Conservation (phyloP, 2,329 filamentous ascomycete genomes). For the Cladorrhinum sp. region DNA sequence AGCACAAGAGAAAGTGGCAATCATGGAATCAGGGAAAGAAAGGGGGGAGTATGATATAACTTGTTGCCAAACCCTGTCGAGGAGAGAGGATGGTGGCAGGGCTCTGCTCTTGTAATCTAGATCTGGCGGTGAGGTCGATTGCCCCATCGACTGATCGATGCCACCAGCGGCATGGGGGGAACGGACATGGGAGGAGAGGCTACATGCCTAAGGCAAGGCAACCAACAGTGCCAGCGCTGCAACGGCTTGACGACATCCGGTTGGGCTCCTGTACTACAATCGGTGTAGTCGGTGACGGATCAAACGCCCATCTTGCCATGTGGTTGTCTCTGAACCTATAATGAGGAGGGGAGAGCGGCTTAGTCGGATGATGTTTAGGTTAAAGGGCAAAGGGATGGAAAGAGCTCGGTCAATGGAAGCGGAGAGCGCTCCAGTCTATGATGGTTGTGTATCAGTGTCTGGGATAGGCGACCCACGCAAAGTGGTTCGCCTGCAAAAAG, state of each 20-base stretch:
- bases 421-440: too few relatives aligned
- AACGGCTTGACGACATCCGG: neutral
- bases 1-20: too few relatives aligned
- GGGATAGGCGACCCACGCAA: neutral
- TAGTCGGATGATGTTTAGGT: neutral
- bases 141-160: too few relatives aligned
- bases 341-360: neutral
- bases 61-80: neutral
- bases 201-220: neutral
- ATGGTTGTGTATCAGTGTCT: neutral
- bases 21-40: neutral
- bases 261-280: neutral
- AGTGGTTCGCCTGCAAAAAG: neutral
- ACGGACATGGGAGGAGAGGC: neutral
- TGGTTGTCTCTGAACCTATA: neutral
- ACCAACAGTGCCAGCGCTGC: neutral
- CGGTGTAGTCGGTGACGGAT: neutral
- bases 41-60: neutral
- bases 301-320: neutral
- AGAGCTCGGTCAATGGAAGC: too few relatives aligned
- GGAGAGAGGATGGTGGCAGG: neutral
- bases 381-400: neutral
- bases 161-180: too few relatives aligned
- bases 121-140: neutral
- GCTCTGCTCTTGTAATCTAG: too few relatives aligned